Conservation (phyloP, 192 early-diverging fungal species). For the Coemansia sp. region DNA sequence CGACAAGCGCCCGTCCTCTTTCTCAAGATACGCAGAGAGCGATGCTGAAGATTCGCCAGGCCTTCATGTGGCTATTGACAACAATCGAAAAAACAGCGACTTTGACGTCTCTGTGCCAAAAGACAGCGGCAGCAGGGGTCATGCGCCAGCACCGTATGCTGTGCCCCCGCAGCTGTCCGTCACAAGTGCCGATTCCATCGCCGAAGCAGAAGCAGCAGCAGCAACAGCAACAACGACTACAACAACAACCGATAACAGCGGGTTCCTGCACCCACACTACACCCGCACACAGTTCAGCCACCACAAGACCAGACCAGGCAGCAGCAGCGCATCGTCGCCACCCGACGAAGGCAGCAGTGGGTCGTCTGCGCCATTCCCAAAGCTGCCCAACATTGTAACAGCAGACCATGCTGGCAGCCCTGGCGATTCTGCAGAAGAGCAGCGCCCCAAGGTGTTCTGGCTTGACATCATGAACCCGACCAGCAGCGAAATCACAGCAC, state of each 20-base stretch:
- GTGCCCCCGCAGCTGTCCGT: constrained; percentile 34
- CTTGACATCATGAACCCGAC: constrained; percentile 66
- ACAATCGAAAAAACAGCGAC: no score
- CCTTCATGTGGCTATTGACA: neutral
- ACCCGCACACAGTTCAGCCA: constrained; percentile 14
- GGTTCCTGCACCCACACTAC: constrained; percentile 41
- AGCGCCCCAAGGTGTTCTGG: constrained; percentile 58
- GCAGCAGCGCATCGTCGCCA: neutral
- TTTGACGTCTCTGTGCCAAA: no score
- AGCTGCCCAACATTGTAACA: neutral
- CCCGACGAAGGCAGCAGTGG: neutral
- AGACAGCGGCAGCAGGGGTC: neutral
- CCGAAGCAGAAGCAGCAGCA: neutral
- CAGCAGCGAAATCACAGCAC: constrained; percentile 60
- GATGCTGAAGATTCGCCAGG: neutral
- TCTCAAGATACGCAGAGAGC: neutral
- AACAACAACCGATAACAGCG: constrained; percentile 13
- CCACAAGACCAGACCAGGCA: neutral
- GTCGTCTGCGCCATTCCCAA: neutral
- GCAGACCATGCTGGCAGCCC: no score
- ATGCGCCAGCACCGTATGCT: neutral
- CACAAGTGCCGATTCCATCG: constrained; percentile 29
- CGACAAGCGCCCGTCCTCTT: neutral
- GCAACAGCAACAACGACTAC: neutral
- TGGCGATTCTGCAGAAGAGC: constrained; percentile 41